Conservation (phyloP, 208 protist genomes). For the Trypanosoma boissoni region DNA sequence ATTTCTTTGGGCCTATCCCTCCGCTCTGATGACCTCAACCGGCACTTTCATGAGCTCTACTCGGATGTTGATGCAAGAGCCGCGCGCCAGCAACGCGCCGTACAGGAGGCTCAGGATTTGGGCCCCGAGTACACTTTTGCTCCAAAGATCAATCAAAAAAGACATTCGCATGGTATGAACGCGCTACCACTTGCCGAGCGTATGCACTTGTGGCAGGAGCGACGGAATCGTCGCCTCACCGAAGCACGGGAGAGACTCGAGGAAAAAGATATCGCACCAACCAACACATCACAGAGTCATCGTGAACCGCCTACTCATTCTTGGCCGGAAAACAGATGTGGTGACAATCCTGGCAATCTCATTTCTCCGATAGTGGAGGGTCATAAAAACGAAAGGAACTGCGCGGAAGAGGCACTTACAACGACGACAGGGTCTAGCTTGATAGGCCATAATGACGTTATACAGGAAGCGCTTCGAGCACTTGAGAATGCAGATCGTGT, state of each 20-base stretch:
- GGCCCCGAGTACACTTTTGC: constrained; percentile 17
- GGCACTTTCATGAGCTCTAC: constrained; percentile 18
- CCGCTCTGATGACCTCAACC: constrained; percentile 8
- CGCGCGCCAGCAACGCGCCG: not conserved
- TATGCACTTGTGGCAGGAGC: constrained; percentile 23
- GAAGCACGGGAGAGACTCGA: not conserved
- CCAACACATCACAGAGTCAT: too few relatives aligned
- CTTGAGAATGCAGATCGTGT: constrained; percentile 24
- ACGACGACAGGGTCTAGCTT: not conserved
- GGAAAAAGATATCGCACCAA: not conserved
- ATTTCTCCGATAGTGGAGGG: not conserved
- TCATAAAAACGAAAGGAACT: not conserved
- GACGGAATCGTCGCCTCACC: constrained; percentile 6
- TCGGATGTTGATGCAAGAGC: not conserved
- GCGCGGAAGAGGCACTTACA: too few relatives aligned
- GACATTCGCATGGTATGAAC: not conserved
- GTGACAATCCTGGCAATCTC: not conserved
- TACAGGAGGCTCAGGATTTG: not conserved
- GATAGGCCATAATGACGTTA: constrained; percentile 3
- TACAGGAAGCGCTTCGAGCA: constrained; percentile 16
- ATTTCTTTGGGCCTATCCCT: not conserved
- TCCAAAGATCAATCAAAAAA: constrained; percentile 11
- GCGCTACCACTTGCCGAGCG: constrained; percentile 14
- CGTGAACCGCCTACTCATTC: too few relatives aligned
- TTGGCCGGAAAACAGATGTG: too few relatives aligned